These are phyloP conservation scores for Graphilbum ipis-grandicollis DNA, from an alignment of 2,329 filamentous ascomycete species.

Conservation along the genomic window DNA sequence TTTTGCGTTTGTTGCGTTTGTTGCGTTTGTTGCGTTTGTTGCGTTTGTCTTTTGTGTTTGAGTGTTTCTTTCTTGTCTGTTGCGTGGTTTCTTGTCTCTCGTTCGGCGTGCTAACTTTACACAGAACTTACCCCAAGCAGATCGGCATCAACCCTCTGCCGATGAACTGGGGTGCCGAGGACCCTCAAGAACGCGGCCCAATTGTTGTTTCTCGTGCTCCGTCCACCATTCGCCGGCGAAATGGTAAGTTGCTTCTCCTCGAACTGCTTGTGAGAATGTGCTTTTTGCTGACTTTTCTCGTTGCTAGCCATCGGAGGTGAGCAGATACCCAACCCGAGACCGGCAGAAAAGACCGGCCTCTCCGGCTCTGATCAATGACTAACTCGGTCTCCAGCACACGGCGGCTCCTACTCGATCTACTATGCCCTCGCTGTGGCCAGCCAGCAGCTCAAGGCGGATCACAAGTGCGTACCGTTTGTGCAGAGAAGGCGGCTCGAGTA, in stretches of 20 bases:
- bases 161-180: conserved; percentile 71
- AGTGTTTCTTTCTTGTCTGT: background rate
- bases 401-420: conserved; percentile 92
- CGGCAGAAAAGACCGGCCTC: background rate
- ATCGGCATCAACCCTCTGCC: conserved; percentile 83
- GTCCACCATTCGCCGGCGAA: conserved; percentile 62
- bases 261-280: conserved; percentile 1
- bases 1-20: background rate
- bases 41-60: background rate
- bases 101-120: background rate
- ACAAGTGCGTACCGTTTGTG: conserved; percentile 36
- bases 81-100: background rate
- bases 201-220: conserved; percentile 69
- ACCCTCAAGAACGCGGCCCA: conserved; percentile 61
- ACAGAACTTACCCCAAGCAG: conserved; percentile 75
- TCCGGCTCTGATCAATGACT: conserved; percentile 8
- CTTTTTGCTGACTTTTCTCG: conserved; percentile 5
- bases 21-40: background rate
- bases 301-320: conserved; percentile 9
- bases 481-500: no score
- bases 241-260: conserved; percentile 35
- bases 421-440: conserved; percentile 85
- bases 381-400: conserved; percentile 21
- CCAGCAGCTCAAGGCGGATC: conserved; percentile 69
- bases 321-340: background rate